Conservation (phyloP, 192 early-diverging fungal species). For the Coemansia sp. region DNA sequence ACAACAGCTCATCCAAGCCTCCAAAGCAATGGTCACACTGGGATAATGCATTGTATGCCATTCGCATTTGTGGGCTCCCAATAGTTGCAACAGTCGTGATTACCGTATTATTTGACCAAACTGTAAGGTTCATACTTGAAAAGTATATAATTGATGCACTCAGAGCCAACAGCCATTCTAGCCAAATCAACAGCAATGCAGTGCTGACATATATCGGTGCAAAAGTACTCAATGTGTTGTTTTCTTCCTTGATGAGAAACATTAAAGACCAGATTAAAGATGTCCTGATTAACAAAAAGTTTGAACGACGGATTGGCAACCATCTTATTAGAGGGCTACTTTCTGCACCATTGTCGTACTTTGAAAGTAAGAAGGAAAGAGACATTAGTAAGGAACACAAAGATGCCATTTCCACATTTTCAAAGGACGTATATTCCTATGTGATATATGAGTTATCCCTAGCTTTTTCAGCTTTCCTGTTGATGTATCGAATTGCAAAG, state of each 20-base stretch:
- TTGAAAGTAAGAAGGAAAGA: not conserved
- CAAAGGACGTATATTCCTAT: not conserved
- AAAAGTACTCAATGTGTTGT: not conserved
- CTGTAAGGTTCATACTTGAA: not conserved
- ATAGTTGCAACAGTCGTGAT: not conserved
- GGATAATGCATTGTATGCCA: constrained; percentile 57
- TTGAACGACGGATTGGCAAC: not conserved
- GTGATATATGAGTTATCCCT: not conserved
- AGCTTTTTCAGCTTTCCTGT: not conserved
- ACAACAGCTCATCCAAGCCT: not conserved
- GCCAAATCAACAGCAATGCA: not conserved
- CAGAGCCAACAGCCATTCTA: not conserved
- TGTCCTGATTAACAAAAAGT: not conserved
- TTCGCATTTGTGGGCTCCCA: constrained; percentile 9
- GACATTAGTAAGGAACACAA: not conserved
- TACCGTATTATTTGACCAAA: not conserved
- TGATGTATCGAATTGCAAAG: not conserved
- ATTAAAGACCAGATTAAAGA: not conserved
- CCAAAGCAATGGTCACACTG: constrained; percentile 26
- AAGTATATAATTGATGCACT: not conserved
- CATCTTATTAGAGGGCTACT: not conserved
- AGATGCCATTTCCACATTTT: not conserved
- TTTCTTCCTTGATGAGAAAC: not conserved
- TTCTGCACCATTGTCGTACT: not conserved
- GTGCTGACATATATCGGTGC: not conserved